Evolutionary conservation across 1,284 basidiomycete species (phyloP).

Genomic region (Cryptococcus amylolentus): DNA sequence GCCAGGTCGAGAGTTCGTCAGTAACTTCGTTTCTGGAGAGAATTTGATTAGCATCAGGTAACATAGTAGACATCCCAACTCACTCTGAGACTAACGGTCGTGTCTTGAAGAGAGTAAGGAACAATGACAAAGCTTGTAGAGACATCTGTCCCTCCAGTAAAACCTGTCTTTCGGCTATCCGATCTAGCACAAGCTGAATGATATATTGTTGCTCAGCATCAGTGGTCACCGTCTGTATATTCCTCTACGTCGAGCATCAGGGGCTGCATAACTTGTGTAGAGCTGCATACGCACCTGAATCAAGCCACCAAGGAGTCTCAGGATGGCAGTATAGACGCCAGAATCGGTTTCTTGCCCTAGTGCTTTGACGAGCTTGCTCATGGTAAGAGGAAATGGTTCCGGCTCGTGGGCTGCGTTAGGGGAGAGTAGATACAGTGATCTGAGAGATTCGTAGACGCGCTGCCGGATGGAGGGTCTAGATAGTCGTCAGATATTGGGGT

Average conservation of each 20-base stretch:
- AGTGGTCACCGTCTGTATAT: neutral
- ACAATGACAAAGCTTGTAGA: too few relatives aligned
- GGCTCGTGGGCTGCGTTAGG: constrained; percentile 1
- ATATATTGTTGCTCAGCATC: constrained; percentile 18
- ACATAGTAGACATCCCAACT: too few relatives aligned
- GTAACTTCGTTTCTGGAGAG: neutral
- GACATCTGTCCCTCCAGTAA: too few relatives aligned
- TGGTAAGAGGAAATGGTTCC: constrained; percentile 24
- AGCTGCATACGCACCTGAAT: neutral
- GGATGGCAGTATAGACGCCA: constrained; percentile 7
- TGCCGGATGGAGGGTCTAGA: constrained; percentile 32
- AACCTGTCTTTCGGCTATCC: too few relatives aligned
- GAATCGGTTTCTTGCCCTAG: constrained; percentile 22
- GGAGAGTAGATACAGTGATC: constrained; percentile 13
- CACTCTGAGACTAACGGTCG: neutral
- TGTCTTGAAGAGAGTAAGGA: neutral
- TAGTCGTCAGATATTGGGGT: neutral
- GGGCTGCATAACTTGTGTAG: too few relatives aligned
- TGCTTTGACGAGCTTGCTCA: constrained; percentile 25
- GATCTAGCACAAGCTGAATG: constrained; percentile 17
- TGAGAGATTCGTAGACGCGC: constrained; percentile 27
- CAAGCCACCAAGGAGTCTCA: neutral
- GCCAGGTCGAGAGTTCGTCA: neutral
- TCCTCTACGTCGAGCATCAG: constrained; percentile 13
- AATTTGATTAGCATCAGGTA: too few relatives aligned